Evolutionary conservation across 2,329 filamentous ascomycete genomes (phyloP), one percentile per base, ranked within the genome.

Genomic region (Falciphora oryzae): DNA sequence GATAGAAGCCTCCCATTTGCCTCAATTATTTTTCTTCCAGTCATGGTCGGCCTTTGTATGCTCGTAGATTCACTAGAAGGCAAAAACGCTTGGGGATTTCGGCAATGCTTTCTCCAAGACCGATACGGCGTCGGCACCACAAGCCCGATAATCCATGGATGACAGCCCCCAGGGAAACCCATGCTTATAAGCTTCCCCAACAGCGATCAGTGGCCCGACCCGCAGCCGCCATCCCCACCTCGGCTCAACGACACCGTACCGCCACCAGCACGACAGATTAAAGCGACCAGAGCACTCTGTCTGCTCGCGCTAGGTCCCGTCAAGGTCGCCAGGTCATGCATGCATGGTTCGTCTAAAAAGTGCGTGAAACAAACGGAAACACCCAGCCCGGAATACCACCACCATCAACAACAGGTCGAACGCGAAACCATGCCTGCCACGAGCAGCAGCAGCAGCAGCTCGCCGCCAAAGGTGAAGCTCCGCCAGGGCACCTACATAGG

Each of bases 401-500:
- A 14, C 32, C 10, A 35, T 4, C 13, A 57, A 57, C 7, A n/a
- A 57, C 18, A 13, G 6, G 18, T n/a, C 16, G 50, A 25, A 63
- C 22, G 18, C 13, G 10, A 32, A 63, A 57, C 27, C 25, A 59
- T 59, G 31, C 11, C 31, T 13, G 59, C 38, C 59, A 62, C 32
- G 32, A 38, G 25, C 35, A 53, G 25, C 61, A 29, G 14, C 44
- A 10, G 4, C 61, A 29, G n/a, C 56, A 13, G 56, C 57, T 44
- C 56, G 22, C 64, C 61, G 57, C 71, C 65, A 22, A 67, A 56
- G 18, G 69, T 78, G 50, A 66, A 66, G 25, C 71, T 81, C 59
- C 68, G 59, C 14, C 79, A 81, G 68, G 79, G 79, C 58, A 75
- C 69, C 1, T 81, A 80, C 67, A 65, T 76, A 2, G 79, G 79